Percentiles rank a stretch among this genome's conserved stretches.
Evolutionary conservation across 257 asterid genomes (phyloP).

Genomic region (Mitragyna speciosa): DNA sequence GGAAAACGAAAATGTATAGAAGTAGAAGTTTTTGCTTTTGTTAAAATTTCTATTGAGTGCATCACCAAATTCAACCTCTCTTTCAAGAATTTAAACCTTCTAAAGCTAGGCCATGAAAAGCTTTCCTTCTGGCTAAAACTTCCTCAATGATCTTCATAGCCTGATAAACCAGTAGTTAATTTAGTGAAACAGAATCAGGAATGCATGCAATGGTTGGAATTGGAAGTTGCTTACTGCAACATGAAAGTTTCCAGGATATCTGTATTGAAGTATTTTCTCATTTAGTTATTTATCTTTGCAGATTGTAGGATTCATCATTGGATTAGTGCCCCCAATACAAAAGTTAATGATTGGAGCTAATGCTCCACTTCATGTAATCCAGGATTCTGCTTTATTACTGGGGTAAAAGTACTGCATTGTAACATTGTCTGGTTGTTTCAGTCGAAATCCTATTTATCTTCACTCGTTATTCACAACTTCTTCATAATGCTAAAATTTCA

Average conservation of each 20-base stretch:
- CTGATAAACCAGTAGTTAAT: neutral
- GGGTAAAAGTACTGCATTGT: conserved; percentile 1
- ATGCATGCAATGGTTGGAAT: neutral
- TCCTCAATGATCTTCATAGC: neutral
- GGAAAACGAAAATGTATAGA: neutral
- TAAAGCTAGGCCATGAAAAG: neutral
- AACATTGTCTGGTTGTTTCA: neutral
- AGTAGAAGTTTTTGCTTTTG: neutral
- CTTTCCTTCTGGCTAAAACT: neutral
- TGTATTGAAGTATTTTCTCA: neutral
- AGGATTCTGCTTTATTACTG: conserved; percentile 13
- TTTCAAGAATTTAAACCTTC: neutral
- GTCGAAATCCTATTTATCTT: neutral
- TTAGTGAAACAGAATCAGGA: neutral
- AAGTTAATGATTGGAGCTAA: conserved; percentile 14
- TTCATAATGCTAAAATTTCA: neutral
- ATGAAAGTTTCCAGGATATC: neutral
- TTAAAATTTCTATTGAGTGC: neutral
- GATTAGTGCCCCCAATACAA: neutral
- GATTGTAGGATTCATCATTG: conserved; percentile 17
- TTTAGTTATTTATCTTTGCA: neutral
- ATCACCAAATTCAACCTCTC: neutral
- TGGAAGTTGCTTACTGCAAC: neutral
- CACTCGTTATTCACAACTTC: neutral
- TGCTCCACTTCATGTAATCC: conserved; percentile 20